Evolutionary conservation across 768 basidiomycete species (phyloP).

Genomic region (Amanita pallidorosea): DNA sequence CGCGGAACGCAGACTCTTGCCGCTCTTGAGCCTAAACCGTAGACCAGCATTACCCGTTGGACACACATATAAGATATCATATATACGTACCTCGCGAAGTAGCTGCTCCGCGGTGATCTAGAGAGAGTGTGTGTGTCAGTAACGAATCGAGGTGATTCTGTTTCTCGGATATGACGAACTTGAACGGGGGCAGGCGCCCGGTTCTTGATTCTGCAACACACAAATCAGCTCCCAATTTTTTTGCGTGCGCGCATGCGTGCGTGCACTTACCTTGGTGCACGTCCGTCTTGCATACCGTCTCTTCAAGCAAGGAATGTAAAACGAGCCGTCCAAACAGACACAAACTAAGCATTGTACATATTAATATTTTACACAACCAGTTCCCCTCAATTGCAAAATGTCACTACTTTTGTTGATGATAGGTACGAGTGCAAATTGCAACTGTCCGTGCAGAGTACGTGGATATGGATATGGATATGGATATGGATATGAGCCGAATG

Average conservation of each 20-base stretch:
- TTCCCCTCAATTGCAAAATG: too few species aligned
- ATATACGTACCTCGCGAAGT: slow-evolving; percentile 65
- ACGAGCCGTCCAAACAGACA: background rate
- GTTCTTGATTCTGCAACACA: slow-evolving; percentile 73
- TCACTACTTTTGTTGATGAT: background rate
- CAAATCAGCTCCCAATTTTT: slow-evolving; percentile 3
- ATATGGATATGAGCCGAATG: background rate
- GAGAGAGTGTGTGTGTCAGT: background rate
- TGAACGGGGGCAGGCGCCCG: slow-evolving; percentile 91
- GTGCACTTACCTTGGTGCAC: slow-evolving; percentile 54
- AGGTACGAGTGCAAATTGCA: background rate
- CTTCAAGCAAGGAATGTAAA: too few species aligned
- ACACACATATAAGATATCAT: background rate
- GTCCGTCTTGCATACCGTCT: slow-evolving; percentile 60
- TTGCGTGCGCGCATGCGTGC: background rate
- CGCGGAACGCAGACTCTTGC: slow-evolving; percentile 85
- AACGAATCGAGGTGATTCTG: background rate
- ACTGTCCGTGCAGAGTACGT: background rate
- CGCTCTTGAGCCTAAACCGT: slow-evolving; percentile 80
- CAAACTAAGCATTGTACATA: background rate
- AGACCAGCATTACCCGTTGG: background rate
- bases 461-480: background rate
- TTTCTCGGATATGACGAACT: slow-evolving; percentile 29
- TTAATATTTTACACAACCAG: background rate
- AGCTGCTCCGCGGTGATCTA: slow-evolving; percentile 99